Percentiles rank a stretch among this genome's conserved stretches.
These are phyloP conservation scores for Sporothrix schenckii DNA, from an alignment of 2,329 filamentous ascomycete genomes.

Conservation along the genomic window DNA sequence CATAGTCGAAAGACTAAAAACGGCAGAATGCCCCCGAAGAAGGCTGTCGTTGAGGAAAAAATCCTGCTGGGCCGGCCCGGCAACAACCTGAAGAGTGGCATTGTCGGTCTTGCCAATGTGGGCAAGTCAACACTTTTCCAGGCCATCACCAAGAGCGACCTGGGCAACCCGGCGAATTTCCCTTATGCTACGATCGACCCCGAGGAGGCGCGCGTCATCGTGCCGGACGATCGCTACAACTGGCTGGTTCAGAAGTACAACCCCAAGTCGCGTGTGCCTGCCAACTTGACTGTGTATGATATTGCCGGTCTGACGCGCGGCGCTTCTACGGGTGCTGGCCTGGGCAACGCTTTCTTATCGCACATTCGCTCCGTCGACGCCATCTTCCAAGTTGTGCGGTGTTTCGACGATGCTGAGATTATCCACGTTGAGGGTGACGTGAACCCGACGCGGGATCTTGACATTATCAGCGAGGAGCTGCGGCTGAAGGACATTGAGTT, in stretches of 20 bases:
- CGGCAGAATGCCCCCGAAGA: constrained; percentile 91
- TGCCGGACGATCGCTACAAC: constrained; percentile 94
- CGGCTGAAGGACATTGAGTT: constrained; percentile 99
- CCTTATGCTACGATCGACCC: constrained; percentile 99
- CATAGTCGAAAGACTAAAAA: constrained; percentile 57
- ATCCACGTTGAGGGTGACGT: constrained; percentile 99
- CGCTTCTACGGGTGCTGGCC: constrained; percentile 94
- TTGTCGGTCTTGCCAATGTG: constrained; percentile 98
- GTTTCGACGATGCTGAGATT: constrained; percentile 98
- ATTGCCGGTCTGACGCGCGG: constrained; percentile 96
- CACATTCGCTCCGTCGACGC: constrained; percentile 98
- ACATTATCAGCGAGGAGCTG: constrained; percentile 96
- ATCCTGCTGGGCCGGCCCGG: constrained; percentile 92
- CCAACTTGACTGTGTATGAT: constrained; percentile 97
- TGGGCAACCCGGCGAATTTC: constrained; percentile 99
- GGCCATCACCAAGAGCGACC: constrained; percentile 95
- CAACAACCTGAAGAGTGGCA: constrained; percentile 98
- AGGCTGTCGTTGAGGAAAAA: constrained; percentile 89
- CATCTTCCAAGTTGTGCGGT: constrained; percentile 95
- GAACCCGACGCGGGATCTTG: constrained; percentile 88
- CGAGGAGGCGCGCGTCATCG: constrained; percentile 95
- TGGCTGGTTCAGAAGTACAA: constrained; percentile 97
- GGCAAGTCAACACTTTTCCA: constrained; percentile 99
- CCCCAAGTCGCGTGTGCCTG: constrained; percentile 94
- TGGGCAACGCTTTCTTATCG: constrained; percentile 96